Conservation (phyloP, 2,329 filamentous ascomycete genomes). For the Aspergillus proliferans region DNA sequence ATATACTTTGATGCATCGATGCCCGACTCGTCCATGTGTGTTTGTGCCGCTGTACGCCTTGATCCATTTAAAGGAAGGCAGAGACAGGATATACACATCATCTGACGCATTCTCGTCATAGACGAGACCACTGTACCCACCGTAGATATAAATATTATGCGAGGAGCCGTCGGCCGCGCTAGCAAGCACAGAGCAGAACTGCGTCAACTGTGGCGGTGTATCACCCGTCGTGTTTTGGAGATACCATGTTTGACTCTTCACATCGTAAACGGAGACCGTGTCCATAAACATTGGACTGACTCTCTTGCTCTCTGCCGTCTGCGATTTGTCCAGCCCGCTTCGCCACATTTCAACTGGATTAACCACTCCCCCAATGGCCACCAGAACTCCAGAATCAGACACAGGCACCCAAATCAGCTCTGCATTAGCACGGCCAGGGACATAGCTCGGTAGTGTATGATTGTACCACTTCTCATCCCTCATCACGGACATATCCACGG, state of each 20-base stretch:
- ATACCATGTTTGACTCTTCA: slow-evolving; percentile 27
- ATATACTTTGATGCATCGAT: slow-evolving; percentile 17
- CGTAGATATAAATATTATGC: slow-evolving; percentile 48
- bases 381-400: too few relatives aligned
- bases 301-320: too few relatives aligned
- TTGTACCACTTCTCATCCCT: slow-evolving; percentile 52
- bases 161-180: slow-evolving; percentile 33
- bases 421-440: slow-evolving; percentile 55
- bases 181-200: slow-evolving; percentile 39
- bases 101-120: slow-evolving; percentile 24
- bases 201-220: slow-evolving; percentile 27
- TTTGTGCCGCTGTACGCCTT: slow-evolving; percentile 29
- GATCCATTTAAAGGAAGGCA: slow-evolving; percentile 44
- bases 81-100: slow-evolving; percentile 41
- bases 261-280: slow-evolving; percentile 33
- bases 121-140: slow-evolving; percentile 35
- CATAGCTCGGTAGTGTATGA: slow-evolving; percentile 42
- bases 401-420: slow-evolving; percentile 57
- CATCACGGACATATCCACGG: slow-evolving; percentile 54
- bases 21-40: slow-evolving; percentile 3
- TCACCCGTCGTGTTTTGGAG: slow-evolving; percentile 37
- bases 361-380: too few relatives aligned
- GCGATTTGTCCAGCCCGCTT: too few relatives aligned
- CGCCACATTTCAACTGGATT: too few relatives aligned
- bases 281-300: slow-evolving; percentile 26